Base-by-base conservation (phyloP, 768 basidiomycete species). In the Russula abietina region DNA sequence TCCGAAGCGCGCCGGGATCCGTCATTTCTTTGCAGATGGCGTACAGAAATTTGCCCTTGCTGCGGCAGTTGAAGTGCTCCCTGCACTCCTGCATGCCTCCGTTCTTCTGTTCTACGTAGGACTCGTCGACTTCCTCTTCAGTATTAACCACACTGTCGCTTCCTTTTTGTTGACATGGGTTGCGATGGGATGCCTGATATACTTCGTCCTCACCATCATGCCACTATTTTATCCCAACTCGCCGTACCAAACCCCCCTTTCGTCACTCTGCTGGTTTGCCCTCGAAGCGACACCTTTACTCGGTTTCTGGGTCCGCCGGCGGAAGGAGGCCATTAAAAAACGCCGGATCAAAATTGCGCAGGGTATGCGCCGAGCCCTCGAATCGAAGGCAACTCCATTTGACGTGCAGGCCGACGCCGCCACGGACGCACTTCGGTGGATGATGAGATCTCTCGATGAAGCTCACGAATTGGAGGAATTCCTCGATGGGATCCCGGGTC, bases 201-300 rank as follows among this genome's bases (percentile, higher is more conserved):
- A 67, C 52, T n/a, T 53, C 8, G 1, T 60, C 19, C 41, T 61
- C 11, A 54, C 55, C 64, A 54, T 66, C 38, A 43, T 61, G 48
- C 64, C 66, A 7, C 41, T 67, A 17, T 54, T 26, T 32, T 51
- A 16, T 12, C 64, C 53, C 45, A 50, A 55, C 51, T 61, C 57
- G 19, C 66, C 66, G 2, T 67, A 67, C 46, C 59, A 60, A 41
- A 67, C 66, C 17, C 66, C 66, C 10, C 39, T 67, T 12, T 61
- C 66, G 3, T 39, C 61, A 2, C 36, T 55, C 19, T 33, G 59
- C 16, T 66, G 62, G 62, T 55, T 57, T 22, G 0, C 38, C 24
- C 32, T 24, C 1, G 53, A 65, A 30, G 57, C 28, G 8, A 7
- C 63, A 7, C 56, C 61, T 1, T 45, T 62, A 4, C 24, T 58